Evolutionary conservation across 805 yeast genomes (phyloP), one percentile per base, ranked within the genome.

Genomic region (Torulaspora maleeae): DNA sequence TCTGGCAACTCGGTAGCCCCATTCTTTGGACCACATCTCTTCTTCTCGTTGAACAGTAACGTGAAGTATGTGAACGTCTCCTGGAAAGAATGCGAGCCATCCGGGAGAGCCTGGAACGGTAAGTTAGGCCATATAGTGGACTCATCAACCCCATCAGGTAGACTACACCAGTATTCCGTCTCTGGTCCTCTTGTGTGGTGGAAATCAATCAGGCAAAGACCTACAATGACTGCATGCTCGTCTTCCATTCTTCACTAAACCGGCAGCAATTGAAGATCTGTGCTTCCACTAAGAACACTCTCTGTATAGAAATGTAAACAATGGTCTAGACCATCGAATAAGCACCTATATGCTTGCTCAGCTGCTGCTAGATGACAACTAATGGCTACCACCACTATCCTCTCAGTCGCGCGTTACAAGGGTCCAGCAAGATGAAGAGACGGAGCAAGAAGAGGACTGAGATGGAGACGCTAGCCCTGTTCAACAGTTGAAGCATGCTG

Each of bases 151-250:
- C 60, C 60, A 34, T 68, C 65, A 1, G 74, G 71, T 20, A 60
- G 44, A 3, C 81, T 79, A 16, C 82, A 74, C 88, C 96, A 86
- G 67, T 86, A 89, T 64, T 91, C 97, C 19, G 93, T 79, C 62
- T 93, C 97, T 0, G 99, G 98, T 1, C 99, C 99, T 47, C 95
- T 72, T 64, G 77, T 62, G 59, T 93, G 98, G 61, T 91, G 95
- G 72, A 91, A 91, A 54, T 95, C 95, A 16, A 90, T 95, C 11
- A 93, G 77, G 53, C 95, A 83, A 3, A 90, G 77, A 10, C 96
- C 96, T 63, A 86, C 82, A 2, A 91, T 76, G 54, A 80, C 51
- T 6, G 52, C 48, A 36, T 41, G 36, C 22, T 51, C 48, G 17
- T 45, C 44, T 33, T 37, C 19, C 48, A 44, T 48, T 30, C 17